Evolutionary conservation across 352 stramenopile genomes (phyloP).

Genomic region (Phytophthora sp.): DNA sequence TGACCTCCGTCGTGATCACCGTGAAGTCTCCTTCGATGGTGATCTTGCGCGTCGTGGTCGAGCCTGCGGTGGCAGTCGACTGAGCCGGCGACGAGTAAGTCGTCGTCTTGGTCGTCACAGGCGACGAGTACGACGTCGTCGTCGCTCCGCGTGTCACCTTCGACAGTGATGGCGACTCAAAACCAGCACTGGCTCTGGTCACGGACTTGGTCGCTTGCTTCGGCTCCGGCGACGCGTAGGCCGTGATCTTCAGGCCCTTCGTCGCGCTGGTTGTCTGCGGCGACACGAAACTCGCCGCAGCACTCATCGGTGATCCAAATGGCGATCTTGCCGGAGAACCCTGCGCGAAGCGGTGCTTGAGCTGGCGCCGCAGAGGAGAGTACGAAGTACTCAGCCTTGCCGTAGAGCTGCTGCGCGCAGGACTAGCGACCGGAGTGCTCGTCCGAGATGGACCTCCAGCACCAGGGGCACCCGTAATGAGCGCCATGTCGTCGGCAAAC

Average conservation of each 20-base stretch:
- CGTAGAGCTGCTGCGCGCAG: constrained; percentile 22
- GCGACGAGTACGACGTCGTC: constrained; percentile 11
- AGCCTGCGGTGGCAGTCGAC: constrained; percentile 7
- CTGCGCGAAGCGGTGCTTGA: constrained; percentile 31
- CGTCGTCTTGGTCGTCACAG: constrained; percentile 9
- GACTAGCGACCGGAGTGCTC: constrained; percentile 25
- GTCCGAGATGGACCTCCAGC: constrained; percentile 29
- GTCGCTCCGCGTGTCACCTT: not conserved
- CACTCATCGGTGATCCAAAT: constrained; percentile 8
- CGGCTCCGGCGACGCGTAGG: constrained; percentile 20
- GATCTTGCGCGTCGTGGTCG: constrained; percentile 28
- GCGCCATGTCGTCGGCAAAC: constrained; percentile 38
- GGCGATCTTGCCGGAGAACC: constrained; percentile 21
- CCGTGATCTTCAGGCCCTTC: constrained; percentile 29
- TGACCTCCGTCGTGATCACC: constrained; percentile 24
- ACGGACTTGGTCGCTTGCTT: constrained; percentile 9
- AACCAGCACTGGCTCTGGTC: constrained; percentile 4
- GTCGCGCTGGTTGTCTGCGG: constrained; percentile 15
- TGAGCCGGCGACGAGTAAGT: constrained; percentile 15
- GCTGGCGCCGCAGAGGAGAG: constrained; percentile 28
- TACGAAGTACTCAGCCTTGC: constrained; percentile 32
- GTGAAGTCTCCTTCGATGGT: constrained; percentile 25
- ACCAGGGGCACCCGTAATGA: constrained; percentile 32
- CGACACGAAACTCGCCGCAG: constrained; percentile 16
- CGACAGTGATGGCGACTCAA: constrained; percentile 3